Evolutionary conservation across 495 filamentous ascomycete species (phyloP).

Genomic region (Articulospora tetracladia): DNA sequence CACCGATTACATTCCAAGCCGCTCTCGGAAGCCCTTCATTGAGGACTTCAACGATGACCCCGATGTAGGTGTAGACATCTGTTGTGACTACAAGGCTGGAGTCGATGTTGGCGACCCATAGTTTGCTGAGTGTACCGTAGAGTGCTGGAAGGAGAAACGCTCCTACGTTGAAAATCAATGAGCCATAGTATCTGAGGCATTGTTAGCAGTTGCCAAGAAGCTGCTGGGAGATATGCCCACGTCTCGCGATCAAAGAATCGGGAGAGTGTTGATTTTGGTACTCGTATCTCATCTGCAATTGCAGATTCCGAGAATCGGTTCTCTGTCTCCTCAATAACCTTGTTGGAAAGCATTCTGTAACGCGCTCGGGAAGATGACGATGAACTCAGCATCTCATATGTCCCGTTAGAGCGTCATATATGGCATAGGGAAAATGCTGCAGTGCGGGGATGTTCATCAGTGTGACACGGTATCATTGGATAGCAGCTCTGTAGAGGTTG

Average conservation of each 20-base stretch:
- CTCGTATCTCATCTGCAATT: neutral
- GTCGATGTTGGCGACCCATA: conserved; percentile 73
- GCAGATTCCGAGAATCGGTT: neutral
- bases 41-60: conserved; percentile 60
- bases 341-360: neutral
- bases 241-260: neutral
- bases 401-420: neutral
- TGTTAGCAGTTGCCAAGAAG: neutral
- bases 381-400: neutral
- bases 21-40: conserved; percentile 72
- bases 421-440: neutral
- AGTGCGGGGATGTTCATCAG: neutral
- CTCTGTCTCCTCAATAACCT: neutral
- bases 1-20: conserved; percentile 67
- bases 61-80: conserved; percentile 50
- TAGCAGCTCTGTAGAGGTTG: too few relatives aligned
- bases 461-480: too few relatives aligned
- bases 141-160: conserved; percentile 66
- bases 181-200: conserved; percentile 44
- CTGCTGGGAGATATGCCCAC: neutral
- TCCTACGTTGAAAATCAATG: conserved; percentile 58
- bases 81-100: conserved; percentile 62
- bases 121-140: conserved; percentile 65
- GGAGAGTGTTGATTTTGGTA: neutral
- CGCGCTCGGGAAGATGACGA: neutral